Percentiles rank a stretch among this genome's conserved stretches.
These are phyloP conservation scores for Hypoxylon cercidicola DNA, from an alignment of 495 filamentous ascomycete genomes.

Conservation along the genomic window DNA sequence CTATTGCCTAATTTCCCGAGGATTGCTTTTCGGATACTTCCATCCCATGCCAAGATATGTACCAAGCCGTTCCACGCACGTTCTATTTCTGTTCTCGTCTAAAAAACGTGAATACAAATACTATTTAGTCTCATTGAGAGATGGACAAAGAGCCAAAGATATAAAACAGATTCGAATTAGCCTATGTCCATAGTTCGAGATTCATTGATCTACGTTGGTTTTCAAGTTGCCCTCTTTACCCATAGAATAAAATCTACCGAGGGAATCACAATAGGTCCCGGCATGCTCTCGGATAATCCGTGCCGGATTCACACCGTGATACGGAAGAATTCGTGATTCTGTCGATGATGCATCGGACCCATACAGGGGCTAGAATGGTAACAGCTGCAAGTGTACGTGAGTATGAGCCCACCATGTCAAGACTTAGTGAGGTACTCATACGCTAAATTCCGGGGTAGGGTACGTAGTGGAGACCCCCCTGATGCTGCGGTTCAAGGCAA, in stretches of 20 bases:
- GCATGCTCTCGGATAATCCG: constrained; percentile 19
- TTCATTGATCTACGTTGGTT: background rate
- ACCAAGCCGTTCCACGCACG: background rate
- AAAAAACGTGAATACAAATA: background rate
- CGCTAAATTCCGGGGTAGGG: constrained; percentile 40
- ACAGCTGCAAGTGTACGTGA: background rate
- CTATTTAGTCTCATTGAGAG: background rate
- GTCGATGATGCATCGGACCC: constrained; percentile 7
- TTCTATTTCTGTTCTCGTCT: background rate
- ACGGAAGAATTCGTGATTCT: constrained; percentile 28
- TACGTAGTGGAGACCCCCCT: constrained; percentile 1
- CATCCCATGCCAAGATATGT: background rate
- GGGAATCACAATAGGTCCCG: constrained; percentile 1
- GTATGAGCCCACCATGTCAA: constrained; percentile 1
- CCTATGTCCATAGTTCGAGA: background rate
- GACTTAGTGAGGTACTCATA: constrained; percentile 1
- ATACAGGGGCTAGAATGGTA: background rate
- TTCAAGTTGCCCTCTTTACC: background rate
- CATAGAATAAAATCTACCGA: constrained; percentile 12
- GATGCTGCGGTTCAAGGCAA: background rate
- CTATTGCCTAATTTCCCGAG: background rate
- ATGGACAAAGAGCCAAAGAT: background rate
- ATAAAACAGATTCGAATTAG: background rate
- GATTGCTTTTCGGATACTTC: background rate
- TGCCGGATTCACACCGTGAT: constrained; percentile 25